Conservation (phyloP, 805 yeast species). For the Cyberlindnera americana region DNA sequence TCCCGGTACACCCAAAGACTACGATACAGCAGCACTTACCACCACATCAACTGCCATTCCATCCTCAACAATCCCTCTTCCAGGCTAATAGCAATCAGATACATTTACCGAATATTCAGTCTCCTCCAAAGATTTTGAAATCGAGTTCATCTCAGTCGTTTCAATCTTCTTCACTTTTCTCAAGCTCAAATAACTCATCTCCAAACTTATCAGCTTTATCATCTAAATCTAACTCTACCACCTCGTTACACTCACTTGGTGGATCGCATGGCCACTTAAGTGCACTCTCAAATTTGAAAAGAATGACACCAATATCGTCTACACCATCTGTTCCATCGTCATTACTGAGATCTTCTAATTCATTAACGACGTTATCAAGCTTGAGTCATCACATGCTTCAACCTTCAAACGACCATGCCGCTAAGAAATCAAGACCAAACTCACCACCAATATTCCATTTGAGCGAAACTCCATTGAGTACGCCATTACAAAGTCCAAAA, state of each 20-base stretch:
- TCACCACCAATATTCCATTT: constrained; percentile 39
- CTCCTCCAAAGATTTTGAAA: constrained; percentile 29
- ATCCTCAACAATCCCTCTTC: constrained; percentile 17
- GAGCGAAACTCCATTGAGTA: constrained; percentile 46
- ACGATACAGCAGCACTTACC: constrained; percentile 7
- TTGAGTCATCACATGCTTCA: constrained; percentile 16
- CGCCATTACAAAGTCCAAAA: constrained; percentile 48
- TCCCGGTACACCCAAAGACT: constrained; percentile 3
- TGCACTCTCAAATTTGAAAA: constrained; percentile 25
- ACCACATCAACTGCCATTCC: constrained; percentile 16
- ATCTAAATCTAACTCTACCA: constrained; percentile 27
- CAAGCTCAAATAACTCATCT: constrained; percentile 24
- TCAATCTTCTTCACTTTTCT: constrained; percentile 25
- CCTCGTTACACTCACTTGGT: constrained; percentile 25
- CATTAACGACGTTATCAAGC: constrained; percentile 23
- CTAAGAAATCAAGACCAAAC: constrained; percentile 45
- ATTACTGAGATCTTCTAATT: constrained; percentile 20
- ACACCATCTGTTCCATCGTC: constrained; percentile 14
- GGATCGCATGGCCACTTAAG: constrained; percentile 15
- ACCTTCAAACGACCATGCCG: constrained; percentile 29
- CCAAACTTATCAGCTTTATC: constrained; percentile 25
- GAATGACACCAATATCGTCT: constrained; percentile 41
- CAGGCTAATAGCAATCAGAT: constrained; percentile 20
- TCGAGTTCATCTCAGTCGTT: constrained; percentile 25
- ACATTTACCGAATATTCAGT: constrained; percentile 26